Base-by-base conservation (phyloP, 352 stramenopile genomes). In the Pythium aphanidermatum region DNA sequence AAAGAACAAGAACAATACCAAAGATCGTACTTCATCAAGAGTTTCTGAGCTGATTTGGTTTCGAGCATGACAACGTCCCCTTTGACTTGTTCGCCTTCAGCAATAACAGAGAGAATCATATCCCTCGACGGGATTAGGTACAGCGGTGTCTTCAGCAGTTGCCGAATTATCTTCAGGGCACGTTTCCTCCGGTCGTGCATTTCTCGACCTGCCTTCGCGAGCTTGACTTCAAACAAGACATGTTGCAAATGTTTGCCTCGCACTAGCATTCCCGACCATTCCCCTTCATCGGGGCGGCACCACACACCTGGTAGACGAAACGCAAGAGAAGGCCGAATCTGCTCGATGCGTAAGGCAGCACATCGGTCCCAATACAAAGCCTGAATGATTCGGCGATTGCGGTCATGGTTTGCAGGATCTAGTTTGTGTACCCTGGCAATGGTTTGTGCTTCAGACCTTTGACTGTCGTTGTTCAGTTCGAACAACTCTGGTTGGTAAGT, bases 281-380 rank as follows among this genome's bases (percentile, higher is more conserved):
- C 80, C 4, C 80, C 80, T 23, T 39, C 69, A 37, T 92, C 80
- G 3, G 71, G 68, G 12, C 80, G 68, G 36, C 80, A 92, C 80
- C 80, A 92, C 19, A 86, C 52, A 34, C 66, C 74, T 5, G 47
- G 10, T 23, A 85, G 61, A 5, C 74, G 54, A 38, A 78, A 74
- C 1, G 76, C 68, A 20, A 84, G 39, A 2, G 55, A 50, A 14
- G 47, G 31, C 19, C 80, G 62, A 12, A 68, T 44, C 45, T 92
- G 80, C 26, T 58, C 24, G 30, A 89, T 86, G 12, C 67, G 64
- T 0, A 92, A 34, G 1, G 80, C 80, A 5, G 76, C 74, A 45
- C 80, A 92, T 20, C 77, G 74, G 44, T 92, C 80, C 80, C 80
- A 92, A 38, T 92, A 92, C n/a, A 92, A 45, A 6, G 80, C 68